Percentiles rank a stretch among this genome's conserved stretches.
Evolutionary conservation across 202 grass and related monocot species (phyloP).

Genomic region (Musa balbisiana): DNA sequence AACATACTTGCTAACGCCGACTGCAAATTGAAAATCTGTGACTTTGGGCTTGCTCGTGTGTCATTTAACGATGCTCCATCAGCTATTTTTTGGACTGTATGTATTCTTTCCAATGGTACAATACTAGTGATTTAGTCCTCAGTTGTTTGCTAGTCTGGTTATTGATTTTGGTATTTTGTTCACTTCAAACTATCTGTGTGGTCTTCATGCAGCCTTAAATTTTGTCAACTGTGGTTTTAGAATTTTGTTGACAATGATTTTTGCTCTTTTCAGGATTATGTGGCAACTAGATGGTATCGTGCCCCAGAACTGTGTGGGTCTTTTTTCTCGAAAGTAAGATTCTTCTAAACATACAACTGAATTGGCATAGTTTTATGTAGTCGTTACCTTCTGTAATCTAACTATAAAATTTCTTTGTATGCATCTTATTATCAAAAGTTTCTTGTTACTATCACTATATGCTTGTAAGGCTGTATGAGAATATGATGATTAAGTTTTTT

Average conservation of each 20-base stretch:
- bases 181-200: neutral
- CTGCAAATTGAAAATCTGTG: constrained; percentile 94
- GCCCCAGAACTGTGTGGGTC: constrained; percentile 97
- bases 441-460: neutral
- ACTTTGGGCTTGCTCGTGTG: constrained; percentile 91
- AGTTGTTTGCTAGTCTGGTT: neutral
- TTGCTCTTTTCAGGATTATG: constrained; percentile 76
- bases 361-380: neutral
- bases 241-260: constrained; percentile 16
- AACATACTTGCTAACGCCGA: constrained; percentile 96
- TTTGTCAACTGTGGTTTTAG: constrained; percentile 22
- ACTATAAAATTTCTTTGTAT: neutral
- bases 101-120: constrained; percentile 14
- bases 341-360: constrained; percentile 3
- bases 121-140: neutral
- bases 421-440: neutral
- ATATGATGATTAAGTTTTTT: neutral
- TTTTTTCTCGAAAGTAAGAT: constrained; percentile 91
- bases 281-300: constrained; percentile 96
- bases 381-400: neutral
- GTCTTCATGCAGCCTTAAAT: neutral
- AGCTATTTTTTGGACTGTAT: constrained; percentile 99
- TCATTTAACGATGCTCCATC: constrained; percentile 96
- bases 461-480: neutral
- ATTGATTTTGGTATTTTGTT: neutral